A percentile compares a stretch with the other conserved stretches of the same genome.
Conservation (phyloP, 306 rosid species). For the Sesbania bispinosa region DNA sequence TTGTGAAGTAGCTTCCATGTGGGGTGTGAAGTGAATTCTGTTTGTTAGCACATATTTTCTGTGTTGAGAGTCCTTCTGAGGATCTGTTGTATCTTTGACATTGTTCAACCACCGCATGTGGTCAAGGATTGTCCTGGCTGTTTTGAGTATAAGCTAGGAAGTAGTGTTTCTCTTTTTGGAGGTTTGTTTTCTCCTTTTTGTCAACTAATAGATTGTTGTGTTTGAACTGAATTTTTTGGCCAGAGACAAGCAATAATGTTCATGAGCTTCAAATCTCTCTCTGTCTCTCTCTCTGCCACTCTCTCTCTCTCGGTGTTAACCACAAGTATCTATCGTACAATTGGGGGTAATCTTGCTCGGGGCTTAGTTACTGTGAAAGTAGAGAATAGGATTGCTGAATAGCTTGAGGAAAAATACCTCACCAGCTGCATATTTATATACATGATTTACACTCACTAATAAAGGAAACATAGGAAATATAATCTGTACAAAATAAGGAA, state of each 20-base stretch:
- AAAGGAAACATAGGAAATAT: too few relatives aligned
- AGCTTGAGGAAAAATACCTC: too few relatives aligned
- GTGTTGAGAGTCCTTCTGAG: not conserved
- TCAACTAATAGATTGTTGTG: not conserved
- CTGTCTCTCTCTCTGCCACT: too few relatives aligned
- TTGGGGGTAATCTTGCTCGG: too few relatives aligned
- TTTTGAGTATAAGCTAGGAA: not conserved
- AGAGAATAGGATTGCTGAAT: too few relatives aligned
- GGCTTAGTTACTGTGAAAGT: too few relatives aligned
- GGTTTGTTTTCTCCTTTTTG: not conserved
- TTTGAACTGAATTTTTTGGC: not conserved
- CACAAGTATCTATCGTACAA: too few relatives aligned
- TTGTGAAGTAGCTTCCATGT: not conserved
- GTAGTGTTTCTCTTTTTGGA: too few relatives aligned
- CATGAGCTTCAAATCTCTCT: conserved; percentile 15
- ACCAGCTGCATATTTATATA: too few relatives aligned
- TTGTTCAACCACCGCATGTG: not conserved
- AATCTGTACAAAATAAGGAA: too few relatives aligned
- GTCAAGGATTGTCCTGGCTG: not conserved
- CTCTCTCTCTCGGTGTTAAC: too few relatives aligned
- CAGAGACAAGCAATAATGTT: not conserved
- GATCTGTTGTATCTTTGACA: not conserved
- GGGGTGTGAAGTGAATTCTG: not conserved
- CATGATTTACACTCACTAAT: too few relatives aligned
- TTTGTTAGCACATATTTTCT: not conserved